phyloP scores from a whole-genome alignment of 2,329 filamentous ascomycete genomes.

The Teratosphaeria destructans region DNA sequence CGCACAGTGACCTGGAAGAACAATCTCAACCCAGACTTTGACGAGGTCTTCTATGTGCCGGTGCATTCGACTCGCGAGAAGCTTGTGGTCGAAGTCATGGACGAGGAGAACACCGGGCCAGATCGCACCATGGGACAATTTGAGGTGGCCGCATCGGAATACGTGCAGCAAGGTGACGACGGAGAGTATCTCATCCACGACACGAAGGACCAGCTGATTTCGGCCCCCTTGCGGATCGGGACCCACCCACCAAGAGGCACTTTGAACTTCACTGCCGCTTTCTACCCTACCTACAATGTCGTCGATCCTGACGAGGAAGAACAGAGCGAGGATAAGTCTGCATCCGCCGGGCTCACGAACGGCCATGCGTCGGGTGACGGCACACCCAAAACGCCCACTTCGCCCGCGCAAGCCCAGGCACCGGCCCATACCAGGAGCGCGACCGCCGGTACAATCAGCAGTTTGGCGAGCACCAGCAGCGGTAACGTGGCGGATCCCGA shows the following conservation, averaged over 20 bases:
- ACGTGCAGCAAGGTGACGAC: slow-evolving; percentile 62
- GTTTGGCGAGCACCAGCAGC: slow-evolving; percentile 23
- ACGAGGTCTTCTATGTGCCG: slow-evolving; percentile 90
- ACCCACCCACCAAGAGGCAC: slow-evolving; percentile 67
- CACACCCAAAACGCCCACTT: neutral
- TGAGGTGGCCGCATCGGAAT: slow-evolving; percentile 69
- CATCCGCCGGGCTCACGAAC: slow-evolving; percentile 10
- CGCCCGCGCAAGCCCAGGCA: neutral
- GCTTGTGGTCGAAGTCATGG: slow-evolving; percentile 87
- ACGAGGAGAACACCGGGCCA: slow-evolving; percentile 82
- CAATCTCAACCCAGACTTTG: slow-evolving; percentile 89
- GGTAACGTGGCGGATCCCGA: slow-evolving; percentile 27
- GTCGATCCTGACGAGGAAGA: slow-evolving; percentile 83
- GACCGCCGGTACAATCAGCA: slow-evolving; percentile 32
- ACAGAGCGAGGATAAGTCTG: slow-evolving; percentile 26
- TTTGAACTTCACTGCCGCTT: slow-evolving; percentile 72
- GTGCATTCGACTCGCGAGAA: slow-evolving; percentile 77
- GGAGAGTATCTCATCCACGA: slow-evolving; percentile 76
- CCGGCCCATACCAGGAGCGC: neutral
- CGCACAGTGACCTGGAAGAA: slow-evolving; percentile 94
- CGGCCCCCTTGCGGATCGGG: slow-evolving; percentile 62
- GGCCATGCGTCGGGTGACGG: neutral
- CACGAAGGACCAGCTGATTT: slow-evolving; percentile 52
- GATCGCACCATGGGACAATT: slow-evolving; percentile 78
- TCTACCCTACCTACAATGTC: slow-evolving; percentile 81